Evolutionary conservation across 129 eudicot genomes (phyloP).

Genomic region (Lonicera japonica): DNA sequence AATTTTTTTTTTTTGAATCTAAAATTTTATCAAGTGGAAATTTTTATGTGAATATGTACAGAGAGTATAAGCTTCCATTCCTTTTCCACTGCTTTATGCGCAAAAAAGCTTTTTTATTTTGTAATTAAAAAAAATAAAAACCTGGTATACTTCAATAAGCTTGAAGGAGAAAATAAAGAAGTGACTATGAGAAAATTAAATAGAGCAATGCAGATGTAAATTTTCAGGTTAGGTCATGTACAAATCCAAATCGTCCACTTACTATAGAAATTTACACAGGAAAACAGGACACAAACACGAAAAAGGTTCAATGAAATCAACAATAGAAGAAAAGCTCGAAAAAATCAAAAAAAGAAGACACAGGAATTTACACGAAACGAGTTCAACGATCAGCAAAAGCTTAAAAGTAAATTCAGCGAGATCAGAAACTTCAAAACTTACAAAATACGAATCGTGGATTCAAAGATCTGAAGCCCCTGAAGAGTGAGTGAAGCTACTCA

Average conservation of each 20-base stretch:
- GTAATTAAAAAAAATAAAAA: background rate
- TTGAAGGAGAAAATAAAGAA: background rate
- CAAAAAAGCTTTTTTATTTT: too few relatives aligned
- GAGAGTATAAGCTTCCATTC: background rate
- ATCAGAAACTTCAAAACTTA: background rate
- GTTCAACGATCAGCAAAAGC: background rate
- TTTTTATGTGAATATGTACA: too few relatives aligned
- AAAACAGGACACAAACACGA: background rate
- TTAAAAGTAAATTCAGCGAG: background rate
- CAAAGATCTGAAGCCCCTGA: background rate
- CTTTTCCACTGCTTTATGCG: background rate
- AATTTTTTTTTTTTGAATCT: too few relatives aligned
- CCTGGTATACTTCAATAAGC: background rate
- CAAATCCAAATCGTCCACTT: background rate
- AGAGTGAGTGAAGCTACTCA: background rate
- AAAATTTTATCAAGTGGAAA: too few relatives aligned
- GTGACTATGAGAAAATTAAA: background rate
- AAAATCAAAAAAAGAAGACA: background rate
- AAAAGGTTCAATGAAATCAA: background rate
- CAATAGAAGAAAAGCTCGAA: background rate
- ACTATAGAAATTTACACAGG: too few relatives aligned
- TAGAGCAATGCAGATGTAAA: background rate
- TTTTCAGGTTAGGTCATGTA: background rate
- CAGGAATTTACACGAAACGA: background rate
- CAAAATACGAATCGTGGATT: background rate